Evolutionary conservation across 805 yeast species (phyloP).

Genomic region (Myxozyma kluyveri): DNA sequence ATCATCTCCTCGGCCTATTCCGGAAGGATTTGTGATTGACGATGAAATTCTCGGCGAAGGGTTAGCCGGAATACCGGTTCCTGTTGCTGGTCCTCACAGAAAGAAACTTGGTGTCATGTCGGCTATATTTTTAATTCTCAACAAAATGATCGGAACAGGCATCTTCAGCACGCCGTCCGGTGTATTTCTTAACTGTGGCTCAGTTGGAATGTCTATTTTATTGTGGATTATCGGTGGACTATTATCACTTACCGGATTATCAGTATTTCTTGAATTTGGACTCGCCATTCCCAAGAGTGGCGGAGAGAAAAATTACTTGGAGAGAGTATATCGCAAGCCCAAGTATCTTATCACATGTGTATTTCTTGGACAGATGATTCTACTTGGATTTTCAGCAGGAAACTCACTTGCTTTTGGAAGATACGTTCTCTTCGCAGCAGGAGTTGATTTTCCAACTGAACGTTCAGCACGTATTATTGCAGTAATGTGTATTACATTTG

Average conservation of each 20-base stretch:
- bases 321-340: slow-evolving; percentile 55
- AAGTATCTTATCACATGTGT: slow-evolving; percentile 50
- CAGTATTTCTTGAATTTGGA: slow-evolving; percentile 64
- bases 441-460: slow-evolving; percentile 41
- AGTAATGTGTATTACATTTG: slow-evolving; percentile 47
- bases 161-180: slow-evolving; percentile 67
- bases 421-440: slow-evolving; percentile 49
- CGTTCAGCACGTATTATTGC: slow-evolving; percentile 48
- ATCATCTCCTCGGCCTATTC: neutral
- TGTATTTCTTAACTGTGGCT: slow-evolving; percentile 55
- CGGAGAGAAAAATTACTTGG: slow-evolving; percentile 67
- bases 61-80: slow-evolving; percentile 17
- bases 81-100: neutral
- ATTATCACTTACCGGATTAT: slow-evolving; percentile 53
- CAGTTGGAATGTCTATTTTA: slow-evolving; percentile 55
- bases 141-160: slow-evolving; percentile 74
- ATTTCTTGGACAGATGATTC: slow-evolving; percentile 53
- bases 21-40: neutral
- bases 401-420: slow-evolving; percentile 65
- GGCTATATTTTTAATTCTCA: slow-evolving; percentile 49
- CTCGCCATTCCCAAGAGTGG: slow-evolving; percentile 63
- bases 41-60: slow-evolving; percentile 11
- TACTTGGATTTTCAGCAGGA: slow-evolving; percentile 60
- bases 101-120: slow-evolving; percentile 37
- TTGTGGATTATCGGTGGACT: slow-evolving; percentile 65